phyloP scores from a whole-genome alignment of 2,329 filamentous ascomycete species.

The Cladorrhinum sp. region DNA sequence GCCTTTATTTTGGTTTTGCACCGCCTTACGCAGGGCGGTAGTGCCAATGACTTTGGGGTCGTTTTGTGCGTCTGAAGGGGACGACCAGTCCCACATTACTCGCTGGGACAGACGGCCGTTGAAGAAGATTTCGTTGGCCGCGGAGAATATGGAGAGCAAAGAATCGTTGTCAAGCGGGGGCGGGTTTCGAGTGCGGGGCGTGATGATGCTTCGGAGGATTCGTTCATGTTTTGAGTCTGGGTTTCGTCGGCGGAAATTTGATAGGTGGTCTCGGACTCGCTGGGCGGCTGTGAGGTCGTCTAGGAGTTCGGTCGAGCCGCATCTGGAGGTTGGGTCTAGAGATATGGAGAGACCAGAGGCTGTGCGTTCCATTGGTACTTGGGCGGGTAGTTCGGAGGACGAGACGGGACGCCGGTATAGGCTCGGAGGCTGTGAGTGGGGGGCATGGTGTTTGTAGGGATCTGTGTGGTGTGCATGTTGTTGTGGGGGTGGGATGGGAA shows the following conservation, averaged over 20 bases:
- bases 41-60: constrained; percentile 58
- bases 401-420: constrained; percentile 8
- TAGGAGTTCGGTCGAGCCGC: constrained; percentile 37
- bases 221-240: constrained; percentile 53
- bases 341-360: constrained; percentile 49
- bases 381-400: constrained; percentile 15
- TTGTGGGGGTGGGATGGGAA: background rate
- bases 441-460: constrained; percentile 10
- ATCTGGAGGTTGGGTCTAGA: constrained; percentile 38
- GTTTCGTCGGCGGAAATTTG: constrained; percentile 42
- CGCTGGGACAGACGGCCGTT: constrained; percentile 52
- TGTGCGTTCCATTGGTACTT: constrained; percentile 44
- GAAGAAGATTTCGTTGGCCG: constrained; percentile 64
- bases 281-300: constrained; percentile 48
- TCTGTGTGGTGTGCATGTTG: constrained; percentile 22
- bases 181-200: constrained; percentile 36
- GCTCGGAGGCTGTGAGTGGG: constrained; percentile 11
- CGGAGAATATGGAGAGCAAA: constrained; percentile 56
- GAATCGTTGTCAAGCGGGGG: constrained; percentile 53
- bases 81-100: constrained; percentile 61
- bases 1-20: constrained; percentile 33
- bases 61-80: constrained; percentile 36
- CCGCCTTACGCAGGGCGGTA: constrained; percentile 53
- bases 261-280: constrained; percentile 48
- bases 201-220: constrained; percentile 57